Conservation (phyloP, 1,284 basidiomycete species). For the Pseudozyma sp. region DNA sequence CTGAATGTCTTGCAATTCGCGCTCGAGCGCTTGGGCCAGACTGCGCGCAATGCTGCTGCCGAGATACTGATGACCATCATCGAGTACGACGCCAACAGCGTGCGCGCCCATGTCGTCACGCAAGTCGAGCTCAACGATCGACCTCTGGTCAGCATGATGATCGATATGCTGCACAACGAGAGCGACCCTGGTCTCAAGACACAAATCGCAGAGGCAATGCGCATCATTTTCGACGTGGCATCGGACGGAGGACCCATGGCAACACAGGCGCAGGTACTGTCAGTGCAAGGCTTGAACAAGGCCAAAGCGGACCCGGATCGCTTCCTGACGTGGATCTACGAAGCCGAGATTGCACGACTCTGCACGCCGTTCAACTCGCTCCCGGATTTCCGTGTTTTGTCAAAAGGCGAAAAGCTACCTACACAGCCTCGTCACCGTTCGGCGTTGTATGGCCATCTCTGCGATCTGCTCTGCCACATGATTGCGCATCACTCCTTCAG, state of each 20-base stretch:
- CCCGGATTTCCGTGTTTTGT: constrained; percentile 74
- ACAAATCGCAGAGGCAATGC: constrained; percentile 89
- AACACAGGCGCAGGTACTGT: constrained; percentile 69
- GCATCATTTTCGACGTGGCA: constrained; percentile 79
- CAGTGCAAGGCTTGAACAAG: constrained; percentile 68
- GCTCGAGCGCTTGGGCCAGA: constrained; percentile 72
- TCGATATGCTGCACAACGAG: constrained; percentile 77
- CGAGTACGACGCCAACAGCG: constrained; percentile 90
- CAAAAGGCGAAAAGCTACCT: constrained; percentile 40
- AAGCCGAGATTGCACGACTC: constrained; percentile 78
- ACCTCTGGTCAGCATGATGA: constrained; percentile 64
- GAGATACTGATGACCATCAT: constrained; percentile 88
- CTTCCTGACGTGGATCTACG: constrained; percentile 94
- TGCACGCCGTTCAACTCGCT: constrained; percentile 83
- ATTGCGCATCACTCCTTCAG: constrained; percentile 83
- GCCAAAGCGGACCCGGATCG: constrained; percentile 83
- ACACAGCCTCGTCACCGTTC: constrained; percentile 33
- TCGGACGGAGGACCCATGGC: constrained; percentile 64
- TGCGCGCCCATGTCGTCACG: constrained; percentile 84
- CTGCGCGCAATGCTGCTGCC: constrained; percentile 82
- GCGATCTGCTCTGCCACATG: constrained; percentile 91
- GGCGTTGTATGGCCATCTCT: constrained; percentile 71
- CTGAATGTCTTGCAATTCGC: constrained; percentile 87
- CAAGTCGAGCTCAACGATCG: constrained; percentile 74
- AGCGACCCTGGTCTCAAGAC: constrained; percentile 88